A percentile compares a stretch with the other conserved stretches of the same genome.
phyloP scores from a whole-genome alignment of 78 protist genomes.

The Fonticula alba region DNA sequence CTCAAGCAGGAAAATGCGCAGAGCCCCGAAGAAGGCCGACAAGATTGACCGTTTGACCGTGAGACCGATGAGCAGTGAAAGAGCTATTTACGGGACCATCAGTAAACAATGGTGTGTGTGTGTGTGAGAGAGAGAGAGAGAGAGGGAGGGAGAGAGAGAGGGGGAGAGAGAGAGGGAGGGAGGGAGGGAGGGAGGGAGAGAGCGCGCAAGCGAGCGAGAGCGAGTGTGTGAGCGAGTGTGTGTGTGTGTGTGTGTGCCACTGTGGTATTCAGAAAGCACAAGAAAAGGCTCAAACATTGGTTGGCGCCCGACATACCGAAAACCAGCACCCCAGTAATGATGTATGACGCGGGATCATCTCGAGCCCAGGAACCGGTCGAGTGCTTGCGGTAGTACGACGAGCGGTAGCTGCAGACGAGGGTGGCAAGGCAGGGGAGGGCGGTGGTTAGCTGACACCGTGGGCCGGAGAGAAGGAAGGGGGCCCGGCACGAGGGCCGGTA shows the following conservation, averaged over 20 bases:
- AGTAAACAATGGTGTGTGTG: background rate
- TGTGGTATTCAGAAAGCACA: background rate
- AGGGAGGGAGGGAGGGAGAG: background rate
- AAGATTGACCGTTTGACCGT: background rate
- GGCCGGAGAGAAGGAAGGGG: too few relatives aligned
- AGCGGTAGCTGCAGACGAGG: too few relatives aligned
- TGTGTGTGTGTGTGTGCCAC: background rate
- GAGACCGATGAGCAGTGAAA: background rate
- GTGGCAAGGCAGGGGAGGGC: too few relatives aligned
- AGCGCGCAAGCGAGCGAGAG: background rate
- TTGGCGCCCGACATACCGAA: too few relatives aligned
- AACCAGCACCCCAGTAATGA: too few relatives aligned
- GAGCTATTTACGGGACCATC: background rate
- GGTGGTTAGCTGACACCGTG: too few relatives aligned
- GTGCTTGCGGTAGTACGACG: too few relatives aligned
- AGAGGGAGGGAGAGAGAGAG: slow-evolving; percentile 2
- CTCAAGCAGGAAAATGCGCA: too few relatives aligned
- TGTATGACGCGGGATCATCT: too few relatives aligned
- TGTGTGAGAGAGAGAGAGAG: background rate
- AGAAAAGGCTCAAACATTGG: background rate
- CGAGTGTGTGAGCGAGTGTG: background rate
- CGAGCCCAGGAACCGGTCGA: too few relatives aligned
- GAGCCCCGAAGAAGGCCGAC: background rate
- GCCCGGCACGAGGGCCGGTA: too few relatives aligned
- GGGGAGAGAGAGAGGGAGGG: background rate